These are phyloP conservation scores for Arthrobotrys musiformis DNA, from an alignment of 2,329 filamentous ascomycete genomes.

Conservation along the genomic window DNA sequence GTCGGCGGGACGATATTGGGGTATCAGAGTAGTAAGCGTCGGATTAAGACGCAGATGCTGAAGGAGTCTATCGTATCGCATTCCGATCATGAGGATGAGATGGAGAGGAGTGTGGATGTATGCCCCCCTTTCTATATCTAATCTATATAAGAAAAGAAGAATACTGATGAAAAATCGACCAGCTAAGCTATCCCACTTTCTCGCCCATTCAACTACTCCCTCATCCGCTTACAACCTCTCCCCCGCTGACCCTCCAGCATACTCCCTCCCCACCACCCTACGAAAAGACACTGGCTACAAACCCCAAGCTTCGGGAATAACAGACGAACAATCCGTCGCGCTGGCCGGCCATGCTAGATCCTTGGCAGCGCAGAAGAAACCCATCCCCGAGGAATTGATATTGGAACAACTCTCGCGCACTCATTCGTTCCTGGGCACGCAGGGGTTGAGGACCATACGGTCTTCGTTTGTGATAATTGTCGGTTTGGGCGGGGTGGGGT, in stretches of 20 bases:
- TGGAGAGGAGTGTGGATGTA: constrained; percentile 56
- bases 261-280: constrained; percentile 56
- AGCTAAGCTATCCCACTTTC: constrained; percentile 55
- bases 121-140: constrained; percentile 3
- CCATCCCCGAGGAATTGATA: constrained; percentile 75
- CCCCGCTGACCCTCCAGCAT: constrained; percentile 5
- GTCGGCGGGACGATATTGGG: constrained; percentile 72
- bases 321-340: constrained; percentile 69
- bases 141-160: too few relatives aligned
- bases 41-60: constrained; percentile 68
- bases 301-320: constrained; percentile 57
- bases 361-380: constrained; percentile 41
- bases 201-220: constrained; percentile 52
- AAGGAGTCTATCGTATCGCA: constrained; percentile 72
- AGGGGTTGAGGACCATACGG: constrained; percentile 81
- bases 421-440: constrained; percentile 85
- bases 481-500: constrained; percentile 93
- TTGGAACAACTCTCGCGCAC: constrained; percentile 94
- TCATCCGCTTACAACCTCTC: constrained; percentile 11
- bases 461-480: constrained; percentile 87
- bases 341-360: constrained; percentile 70
- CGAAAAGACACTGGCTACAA: constrained; percentile 54
- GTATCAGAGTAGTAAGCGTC: constrained; percentile 71
- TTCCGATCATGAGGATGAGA: constrained; percentile 52
- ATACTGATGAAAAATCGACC: too few relatives aligned